A percentile compares a stretch with the other conserved stretches of the same genome.
Conservation (phyloP, 768 basidiomycete genomes). For the Sporobolomyces pararoseus region DNA sequence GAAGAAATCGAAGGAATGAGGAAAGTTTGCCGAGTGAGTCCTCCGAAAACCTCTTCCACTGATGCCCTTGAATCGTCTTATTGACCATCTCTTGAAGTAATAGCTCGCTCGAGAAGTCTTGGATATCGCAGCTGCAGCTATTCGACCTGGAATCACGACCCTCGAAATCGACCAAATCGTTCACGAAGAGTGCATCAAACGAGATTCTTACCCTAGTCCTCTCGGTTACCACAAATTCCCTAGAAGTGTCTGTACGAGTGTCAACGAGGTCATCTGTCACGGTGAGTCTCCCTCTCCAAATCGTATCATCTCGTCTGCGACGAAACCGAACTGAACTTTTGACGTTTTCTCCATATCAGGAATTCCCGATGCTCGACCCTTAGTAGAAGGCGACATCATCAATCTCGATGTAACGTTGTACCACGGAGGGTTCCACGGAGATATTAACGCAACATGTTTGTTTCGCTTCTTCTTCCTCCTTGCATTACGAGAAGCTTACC, state of each 20-base stretch:
- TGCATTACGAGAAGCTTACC: too few species aligned
- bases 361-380: slow-evolving; percentile 54
- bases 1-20: slow-evolving; percentile 89
- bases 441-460: slow-evolving; percentile 52
- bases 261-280: slow-evolving; percentile 57
- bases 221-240: slow-evolving; percentile 87
- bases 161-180: slow-evolving; percentile 92
- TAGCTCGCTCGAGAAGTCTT: slow-evolving; percentile 87
- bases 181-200: slow-evolving; percentile 83
- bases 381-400: slow-evolving; percentile 89
- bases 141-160: slow-evolving; percentile 86
- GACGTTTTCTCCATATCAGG: too few species aligned
- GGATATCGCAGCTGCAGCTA: slow-evolving; percentile 78
- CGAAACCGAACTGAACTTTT: too few species aligned
- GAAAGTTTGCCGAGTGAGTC: slow-evolving; percentile 71
- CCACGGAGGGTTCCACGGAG: slow-evolving; percentile 81
- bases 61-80: too few species aligned
- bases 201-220: slow-evolving; percentile 89
- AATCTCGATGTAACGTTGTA: slow-evolving; percentile 85
- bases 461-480: background rate
- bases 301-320: background rate
- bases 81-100: background rate
- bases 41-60: background rate
- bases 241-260: slow-evolving; percentile 90
- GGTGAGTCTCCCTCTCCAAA: slow-evolving; percentile 53